Percentiles rank a stretch among this genome's conserved stretches.
These are phyloP conservation scores for Cercospora sp. DNA, from an alignment of 2,329 filamentous ascomycete species.

Conservation along the genomic window DNA sequence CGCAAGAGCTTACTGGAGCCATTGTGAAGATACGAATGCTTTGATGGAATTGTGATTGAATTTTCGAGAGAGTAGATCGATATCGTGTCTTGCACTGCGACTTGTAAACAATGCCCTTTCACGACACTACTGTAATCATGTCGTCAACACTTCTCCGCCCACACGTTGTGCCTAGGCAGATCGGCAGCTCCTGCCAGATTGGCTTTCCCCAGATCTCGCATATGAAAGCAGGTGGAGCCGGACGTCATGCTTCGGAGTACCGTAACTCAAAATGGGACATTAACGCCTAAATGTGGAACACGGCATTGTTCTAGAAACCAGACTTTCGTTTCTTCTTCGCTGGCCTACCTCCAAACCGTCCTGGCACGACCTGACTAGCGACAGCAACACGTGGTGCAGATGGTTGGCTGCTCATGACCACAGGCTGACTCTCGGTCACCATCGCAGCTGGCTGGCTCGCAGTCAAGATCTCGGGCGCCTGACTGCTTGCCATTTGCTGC, in stretches of 20 bases:
- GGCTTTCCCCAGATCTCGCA: slow-evolving; percentile 15
- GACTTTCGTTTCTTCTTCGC: slow-evolving; percentile 46
- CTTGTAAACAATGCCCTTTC: slow-evolving; percentile 11
- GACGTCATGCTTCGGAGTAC: slow-evolving; percentile 8
- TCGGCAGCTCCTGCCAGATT: slow-evolving; percentile 12
- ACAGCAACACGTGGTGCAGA: slow-evolving; percentile 14
- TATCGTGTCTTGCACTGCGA: neutral
- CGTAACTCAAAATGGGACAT: neutral
- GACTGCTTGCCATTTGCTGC: slow-evolving; percentile 33
- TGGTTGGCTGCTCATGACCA: slow-evolving; percentile 29
- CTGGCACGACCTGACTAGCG: slow-evolving; percentile 39
- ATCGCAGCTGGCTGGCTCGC: slow-evolving; percentile 31
- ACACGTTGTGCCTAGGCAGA: slow-evolving; percentile 11
- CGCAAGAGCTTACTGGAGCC: neutral
- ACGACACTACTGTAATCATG: slow-evolving; percentile 19
- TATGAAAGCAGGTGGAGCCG: neutral
- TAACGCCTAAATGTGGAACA: too few relatives aligned
- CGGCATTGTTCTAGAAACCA: slow-evolving; percentile 39
- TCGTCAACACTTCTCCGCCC: slow-evolving; percentile 24
- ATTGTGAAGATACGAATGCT: neutral
- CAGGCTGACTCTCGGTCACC: slow-evolving; percentile 17
- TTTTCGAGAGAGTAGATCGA: neutral
- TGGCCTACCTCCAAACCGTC: slow-evolving; percentile 39
- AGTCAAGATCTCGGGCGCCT: slow-evolving; percentile 34
- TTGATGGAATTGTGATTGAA: neutral